Base-by-base conservation (phyloP, 495 filamentous ascomycete species). In the Penicillium argentinense region DNA sequence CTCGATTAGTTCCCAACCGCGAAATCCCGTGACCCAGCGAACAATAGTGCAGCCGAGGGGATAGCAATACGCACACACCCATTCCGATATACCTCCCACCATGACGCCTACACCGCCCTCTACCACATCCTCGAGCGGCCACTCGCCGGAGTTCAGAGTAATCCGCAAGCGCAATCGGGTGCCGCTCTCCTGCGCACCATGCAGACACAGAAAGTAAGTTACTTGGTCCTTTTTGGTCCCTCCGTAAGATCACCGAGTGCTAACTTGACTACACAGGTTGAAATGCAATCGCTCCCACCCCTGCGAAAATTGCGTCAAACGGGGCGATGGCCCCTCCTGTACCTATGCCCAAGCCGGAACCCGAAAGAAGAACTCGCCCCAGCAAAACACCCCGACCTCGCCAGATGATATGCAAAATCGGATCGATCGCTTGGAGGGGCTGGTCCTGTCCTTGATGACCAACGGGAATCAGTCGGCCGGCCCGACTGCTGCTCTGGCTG, bases 321-420 rank as follows among this genome's bases (percentile, higher is more conserved):
- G 93, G 39, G 84, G 84, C 22, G 91, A 96, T 66, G 81, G 88
- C 8, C 65, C 77, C 40, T 88, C 88, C 27, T 99, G 93, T 69
- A 87, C 86, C 47, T 99, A 97, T 75, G 93, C 93, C 24, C 80
- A 89, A 48, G 81, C 86, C 16, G 78, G 80, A 30, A 78, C 74
- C 33, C 85, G 91, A 53, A 89, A 87, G 63, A 95, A 88, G 78
- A 83, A 84, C 58, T 68, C 78, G 44, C 67, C 79, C 62, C 79
- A 80, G 46, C 69, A 76, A 44, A 66, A 70, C 52, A 71, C 80
- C 60, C 70, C 75, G 54, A 72, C 79, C 42, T 76, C 86, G 11
- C 82, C 93, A 21, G 92, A 96, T 78, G 93, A 97, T 66, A 99
- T 99, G 93, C 93, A 99, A 70, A 95, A 91, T 60, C 87, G 93